These are phyloP conservation scores for Boletellus dicymbophilus DNA, from an alignment of 1,284 basidiomycete species.

Conservation along the genomic window DNA sequence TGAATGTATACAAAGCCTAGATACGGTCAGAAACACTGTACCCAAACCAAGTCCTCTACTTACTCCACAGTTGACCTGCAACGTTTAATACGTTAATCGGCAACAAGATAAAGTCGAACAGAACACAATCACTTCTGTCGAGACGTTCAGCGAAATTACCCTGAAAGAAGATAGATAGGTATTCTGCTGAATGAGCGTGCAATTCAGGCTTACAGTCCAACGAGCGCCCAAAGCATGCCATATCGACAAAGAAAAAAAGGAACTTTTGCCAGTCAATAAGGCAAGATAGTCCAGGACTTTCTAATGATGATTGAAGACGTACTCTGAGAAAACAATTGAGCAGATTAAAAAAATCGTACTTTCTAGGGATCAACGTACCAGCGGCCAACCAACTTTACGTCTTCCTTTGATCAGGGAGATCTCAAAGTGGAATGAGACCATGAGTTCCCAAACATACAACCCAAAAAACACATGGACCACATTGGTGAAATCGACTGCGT, in stretches of 20 bases:
- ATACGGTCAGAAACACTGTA: slow-evolving; percentile 8
- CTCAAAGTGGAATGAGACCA: slow-evolving; percentile 63
- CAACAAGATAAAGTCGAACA: not conserved
- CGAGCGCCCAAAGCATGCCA: slow-evolving; percentile 61
- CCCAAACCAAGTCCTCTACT: slow-evolving; percentile 23
- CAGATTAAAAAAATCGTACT: slow-evolving; percentile 5
- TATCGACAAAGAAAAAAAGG: slow-evolving; percentile 73
- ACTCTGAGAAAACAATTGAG: slow-evolving; percentile 16
- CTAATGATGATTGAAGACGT: slow-evolving; percentile 3
- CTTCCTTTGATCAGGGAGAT: slow-evolving; percentile 57
- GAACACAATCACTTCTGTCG: slow-evolving; percentile 31
- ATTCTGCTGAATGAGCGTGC: not conserved
- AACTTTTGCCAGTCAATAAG: slow-evolving; percentile 39
- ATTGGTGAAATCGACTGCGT: slow-evolving; percentile 55
- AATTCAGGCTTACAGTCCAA: slow-evolving; percentile 50
- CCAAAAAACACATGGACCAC: slow-evolving; percentile 63
- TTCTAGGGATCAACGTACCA: slow-evolving; percentile 41
- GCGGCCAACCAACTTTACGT: slow-evolving; percentile 62
- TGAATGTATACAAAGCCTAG: slow-evolving; percentile 66
- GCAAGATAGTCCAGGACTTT: not conserved
- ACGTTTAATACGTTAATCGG: not conserved
- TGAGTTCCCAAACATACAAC: slow-evolving; percentile 67
- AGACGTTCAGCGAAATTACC: slow-evolving; percentile 57
- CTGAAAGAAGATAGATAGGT: slow-evolving; percentile 32
- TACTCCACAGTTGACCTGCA: slow-evolving; percentile 64